Evolutionary conservation across 805 yeast species (phyloP), one percentile per base, ranked within the genome.

Genomic region (Cyberlindnera americana): DNA sequence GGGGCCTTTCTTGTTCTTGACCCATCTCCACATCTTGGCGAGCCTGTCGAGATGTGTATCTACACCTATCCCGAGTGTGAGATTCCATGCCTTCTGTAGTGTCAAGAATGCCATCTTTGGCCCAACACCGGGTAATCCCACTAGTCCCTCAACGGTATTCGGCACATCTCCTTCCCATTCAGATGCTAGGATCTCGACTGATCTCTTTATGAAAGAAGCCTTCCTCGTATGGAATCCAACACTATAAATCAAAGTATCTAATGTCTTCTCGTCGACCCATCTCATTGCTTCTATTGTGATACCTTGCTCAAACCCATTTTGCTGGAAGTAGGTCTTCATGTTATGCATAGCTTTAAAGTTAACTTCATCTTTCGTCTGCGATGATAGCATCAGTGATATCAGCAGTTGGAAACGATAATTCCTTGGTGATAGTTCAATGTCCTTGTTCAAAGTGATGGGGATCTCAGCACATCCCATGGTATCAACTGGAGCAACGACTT

Each of bases 51-150:
- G 78, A 60, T 90, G 98, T 3, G 87, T 90, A 57, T 90, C 98
- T 10, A 90, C 96, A 8, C 97, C 96, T n/a, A 90, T 86, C 0
- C 97, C 97, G 12, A 69, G 65, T 38, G 72, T 79, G 43, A 81
- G 66, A 29, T 70, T 66, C 96, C 96, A 89, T 0, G 93, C 95
- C 29, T 77, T 74, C 53, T 88, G 95, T 43, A 88, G 65, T 2
- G 90, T 70, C 28, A 90, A 62, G 57, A 75, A 83, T 0, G 95
- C 95, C 98, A 90, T 90, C 59, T 90, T 90, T 8, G 96, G 96
- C 0, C 98, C 98, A 3, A 90, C 95, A 0, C 98, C 98, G 0
- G 96, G 96, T 23, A 90, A 64, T 0, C 73, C 60, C 5, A 75
- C 69, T 37, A 90, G 69, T 1, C 81, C 90, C 6, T 73, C 78